Percentiles rank a stretch among this genome's conserved stretches.
Conservation (phyloP, 2,329 filamentous ascomycete species). For the Tolypocladium ovalisporum region DNA sequence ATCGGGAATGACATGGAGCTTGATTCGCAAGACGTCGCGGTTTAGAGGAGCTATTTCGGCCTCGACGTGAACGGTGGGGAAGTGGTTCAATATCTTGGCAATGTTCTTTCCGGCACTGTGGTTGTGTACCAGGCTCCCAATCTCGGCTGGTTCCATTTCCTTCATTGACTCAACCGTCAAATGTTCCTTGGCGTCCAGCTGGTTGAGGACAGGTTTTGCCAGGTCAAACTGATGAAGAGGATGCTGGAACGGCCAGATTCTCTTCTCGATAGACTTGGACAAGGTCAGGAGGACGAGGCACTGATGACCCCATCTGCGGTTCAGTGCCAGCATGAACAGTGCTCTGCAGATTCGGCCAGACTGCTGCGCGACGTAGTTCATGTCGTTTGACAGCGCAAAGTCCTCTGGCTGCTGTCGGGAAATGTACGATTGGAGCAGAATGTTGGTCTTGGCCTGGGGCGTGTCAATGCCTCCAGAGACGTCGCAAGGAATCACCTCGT, state of each 20-base stretch:
- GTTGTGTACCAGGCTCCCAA: constrained; percentile 86
- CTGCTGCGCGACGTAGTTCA: constrained; percentile 92
- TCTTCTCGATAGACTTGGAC: constrained; percentile 94
- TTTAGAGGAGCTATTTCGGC: constrained; percentile 94
- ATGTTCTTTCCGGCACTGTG: constrained; percentile 76
- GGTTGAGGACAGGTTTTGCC: constrained; percentile 68
- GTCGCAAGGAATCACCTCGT: constrained; percentile 64
- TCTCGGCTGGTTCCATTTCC: constrained; percentile 88
- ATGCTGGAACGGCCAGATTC: constrained; percentile 90
- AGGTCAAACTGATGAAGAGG: constrained; percentile 93
- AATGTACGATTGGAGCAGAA: constrained; percentile 88
- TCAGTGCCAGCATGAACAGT: constrained; percentile 94
- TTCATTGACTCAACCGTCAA: constrained; percentile 72
- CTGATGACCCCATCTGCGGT: constrained; percentile 90
- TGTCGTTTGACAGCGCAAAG: constrained; percentile 85
- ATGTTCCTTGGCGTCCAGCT: constrained; percentile 71
- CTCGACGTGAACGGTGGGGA: constrained; percentile 83
- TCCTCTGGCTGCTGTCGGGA: constrained; percentile 81
- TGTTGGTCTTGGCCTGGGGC: constrained; percentile 88
- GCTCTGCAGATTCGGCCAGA: constrained; percentile 88
- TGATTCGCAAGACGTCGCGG: constrained; percentile 85
- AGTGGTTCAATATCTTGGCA: constrained; percentile 72
- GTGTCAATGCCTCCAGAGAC: constrained; percentile 61
- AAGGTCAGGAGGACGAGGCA: constrained; percentile 84
- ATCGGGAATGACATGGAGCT: constrained; percentile 75